Percentiles rank a stretch among this genome's conserved stretches.
These are phyloP conservation scores for Cladophialophora immunda DNA, from an alignment of 2,329 filamentous ascomycete species.

Conservation along the genomic window DNA sequence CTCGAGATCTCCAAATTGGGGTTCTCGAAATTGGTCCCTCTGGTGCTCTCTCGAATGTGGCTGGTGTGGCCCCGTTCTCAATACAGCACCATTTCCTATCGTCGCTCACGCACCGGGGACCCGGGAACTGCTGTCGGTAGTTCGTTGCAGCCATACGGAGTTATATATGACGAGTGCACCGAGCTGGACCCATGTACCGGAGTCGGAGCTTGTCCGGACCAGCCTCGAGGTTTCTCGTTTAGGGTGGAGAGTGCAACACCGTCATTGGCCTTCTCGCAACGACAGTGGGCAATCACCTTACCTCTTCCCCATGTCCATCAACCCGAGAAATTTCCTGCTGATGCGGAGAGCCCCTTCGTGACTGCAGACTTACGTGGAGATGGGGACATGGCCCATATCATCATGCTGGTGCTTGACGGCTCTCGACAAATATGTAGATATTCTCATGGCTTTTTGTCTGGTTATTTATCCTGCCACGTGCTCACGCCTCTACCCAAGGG, in stretches of 20 bases:
- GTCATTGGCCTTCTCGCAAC: not conserved
- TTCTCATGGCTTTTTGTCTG: not conserved
- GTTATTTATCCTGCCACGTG: not conserved
- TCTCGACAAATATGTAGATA: not conserved
- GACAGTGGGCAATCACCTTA: not conserved
- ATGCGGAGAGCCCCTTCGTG: slow-evolving; percentile 16
- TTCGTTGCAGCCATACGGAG: not conserved
- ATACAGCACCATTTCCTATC: not conserved
- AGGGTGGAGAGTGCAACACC: not conserved
- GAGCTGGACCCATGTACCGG: not conserved
- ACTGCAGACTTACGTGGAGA: slow-evolving; percentile 3
- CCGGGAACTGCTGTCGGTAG: not conserved
- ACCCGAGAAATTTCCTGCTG: slow-evolving; percentile 20
- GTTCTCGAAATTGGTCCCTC: slow-evolving; percentile 2
- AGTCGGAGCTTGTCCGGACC: not conserved
- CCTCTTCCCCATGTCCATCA: not conserved
- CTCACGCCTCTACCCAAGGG: not conserved
- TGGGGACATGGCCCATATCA: slow-evolving; percentile 5
- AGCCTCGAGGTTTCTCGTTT: slow-evolving; percentile 1
- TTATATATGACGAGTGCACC: not conserved
- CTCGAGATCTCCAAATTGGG: not conserved
- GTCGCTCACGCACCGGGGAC: not conserved
- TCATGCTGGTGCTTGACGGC: not conserved
- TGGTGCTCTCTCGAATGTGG: not conserved
- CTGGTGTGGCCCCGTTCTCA: not conserved